These are phyloP conservation scores for Fusarium avenaceum DNA, from an alignment of 2,329 filamentous ascomycete species.

Conservation along the genomic window DNA sequence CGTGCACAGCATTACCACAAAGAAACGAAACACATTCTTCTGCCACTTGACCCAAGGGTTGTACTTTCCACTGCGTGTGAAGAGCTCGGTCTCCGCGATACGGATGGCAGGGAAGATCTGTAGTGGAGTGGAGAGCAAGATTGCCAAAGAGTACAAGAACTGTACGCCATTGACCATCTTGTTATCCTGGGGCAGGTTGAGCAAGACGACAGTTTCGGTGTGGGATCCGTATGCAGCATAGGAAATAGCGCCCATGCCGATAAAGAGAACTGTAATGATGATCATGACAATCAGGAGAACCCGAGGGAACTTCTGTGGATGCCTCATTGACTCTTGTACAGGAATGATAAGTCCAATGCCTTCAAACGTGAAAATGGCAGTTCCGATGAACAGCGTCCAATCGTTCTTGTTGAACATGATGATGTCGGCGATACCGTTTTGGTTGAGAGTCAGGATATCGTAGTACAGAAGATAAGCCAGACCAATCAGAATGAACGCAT, in stretches of 20 bases:
- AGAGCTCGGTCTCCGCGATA: slow-evolving; percentile 94
- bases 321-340: slow-evolving; percentile 96
- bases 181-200: slow-evolving; percentile 96
- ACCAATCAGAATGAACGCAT: slow-evolving; percentile 93
- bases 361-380: slow-evolving; percentile 98
- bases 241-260: slow-evolving; percentile 90
- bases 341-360: slow-evolving; percentile 98
- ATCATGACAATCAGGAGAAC: slow-evolving; percentile 94
- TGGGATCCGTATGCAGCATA: slow-evolving; percentile 96
- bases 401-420: slow-evolving; percentile 88
- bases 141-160: slow-evolving; percentile 97
- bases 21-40: slow-evolving; percentile 97
- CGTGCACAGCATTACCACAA: slow-evolving; percentile 88
- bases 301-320: slow-evolving; percentile 88
- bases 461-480: slow-evolving; percentile 96
- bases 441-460: slow-evolving; percentile 85
- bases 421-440: slow-evolving; percentile 85
- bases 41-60: slow-evolving; percentile 99
- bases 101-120: slow-evolving; percentile 98
- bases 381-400: slow-evolving; percentile 99
- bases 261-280: slow-evolving; percentile 91
- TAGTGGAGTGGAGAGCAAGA: slow-evolving; percentile 91
- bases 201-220: slow-evolving; percentile 95
- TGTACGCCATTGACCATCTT: slow-evolving; percentile 96
- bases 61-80: slow-evolving; percentile 95